phyloP scores from a whole-genome alignment of 148 eudicot genomes.

The Oxyria digyna region DNA sequence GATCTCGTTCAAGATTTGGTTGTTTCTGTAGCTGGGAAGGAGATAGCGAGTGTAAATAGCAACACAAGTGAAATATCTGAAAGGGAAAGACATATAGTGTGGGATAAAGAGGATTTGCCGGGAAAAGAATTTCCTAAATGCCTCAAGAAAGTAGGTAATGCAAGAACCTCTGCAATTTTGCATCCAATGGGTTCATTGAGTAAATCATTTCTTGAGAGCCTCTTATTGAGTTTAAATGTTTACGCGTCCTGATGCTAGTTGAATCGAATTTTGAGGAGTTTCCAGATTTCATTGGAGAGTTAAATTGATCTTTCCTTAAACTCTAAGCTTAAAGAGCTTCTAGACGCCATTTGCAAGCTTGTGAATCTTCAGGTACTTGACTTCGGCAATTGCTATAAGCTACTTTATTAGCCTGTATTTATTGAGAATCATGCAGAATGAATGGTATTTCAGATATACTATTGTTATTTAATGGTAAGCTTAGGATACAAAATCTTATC shows the following conservation, averaged over 20 bases:
- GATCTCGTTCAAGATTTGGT: slow-evolving; percentile 37
- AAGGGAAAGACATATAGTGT: slow-evolving; percentile 17
- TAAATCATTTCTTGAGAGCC: slow-evolving; percentile 20
- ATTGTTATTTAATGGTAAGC: too few relatives aligned
- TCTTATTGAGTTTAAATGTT: slow-evolving; percentile 13
- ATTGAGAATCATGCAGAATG: too few relatives aligned
- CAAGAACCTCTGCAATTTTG: slow-evolving; percentile 22
- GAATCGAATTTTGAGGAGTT: slow-evolving; percentile 23
- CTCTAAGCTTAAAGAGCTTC: slow-evolving; percentile 24
- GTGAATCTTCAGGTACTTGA: slow-evolving; percentile 23
- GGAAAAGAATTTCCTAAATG: slow-evolving; percentile 13
- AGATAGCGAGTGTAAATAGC: slow-evolving; percentile 17
- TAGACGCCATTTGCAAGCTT: slow-evolving; percentile 25
- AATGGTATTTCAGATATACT: too few relatives aligned
- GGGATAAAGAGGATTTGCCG: slow-evolving; percentile 15
- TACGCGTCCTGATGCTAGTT: slow-evolving; percentile 21
- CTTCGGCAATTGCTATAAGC: slow-evolving; percentile 17
- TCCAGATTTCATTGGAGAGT: slow-evolving; percentile 28
- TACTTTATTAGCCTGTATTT: too few relatives aligned
- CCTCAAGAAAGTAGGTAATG: slow-evolving; percentile 17
- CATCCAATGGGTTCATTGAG: slow-evolving; percentile 11
- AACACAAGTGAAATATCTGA: slow-evolving; percentile 14
- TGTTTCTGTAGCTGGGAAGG: slow-evolving; percentile 22
- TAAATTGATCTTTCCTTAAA: slow-evolving; percentile 25
- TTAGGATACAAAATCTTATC: too few relatives aligned